These are phyloP conservation scores for Bocquillonia castaneifolia DNA, from an alignment of 441 rosid genomes.

Conservation along the genomic window DNA sequence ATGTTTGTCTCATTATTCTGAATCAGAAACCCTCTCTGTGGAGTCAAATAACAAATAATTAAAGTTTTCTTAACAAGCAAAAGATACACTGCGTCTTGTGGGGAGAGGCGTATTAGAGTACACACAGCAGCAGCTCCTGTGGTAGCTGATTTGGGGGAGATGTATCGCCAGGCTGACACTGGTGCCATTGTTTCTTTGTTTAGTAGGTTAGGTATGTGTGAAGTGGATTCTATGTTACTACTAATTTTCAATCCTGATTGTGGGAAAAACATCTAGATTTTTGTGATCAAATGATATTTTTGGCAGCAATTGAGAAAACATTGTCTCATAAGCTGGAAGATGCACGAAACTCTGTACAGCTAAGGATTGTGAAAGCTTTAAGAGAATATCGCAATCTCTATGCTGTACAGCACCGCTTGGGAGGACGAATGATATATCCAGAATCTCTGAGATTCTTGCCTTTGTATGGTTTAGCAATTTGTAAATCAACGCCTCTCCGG, in stretches of 20 bases:
- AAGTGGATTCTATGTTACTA: slow-evolving; percentile 15
- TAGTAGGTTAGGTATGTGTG: slow-evolving; percentile 67
- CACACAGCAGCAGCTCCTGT: slow-evolving; percentile 94
- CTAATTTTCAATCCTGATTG: slow-evolving; percentile 22
- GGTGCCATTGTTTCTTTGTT: slow-evolving; percentile 84
- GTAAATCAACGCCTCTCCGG: slow-evolving; percentile 71
- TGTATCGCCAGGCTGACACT: slow-evolving; percentile 93
- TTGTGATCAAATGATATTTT: slow-evolving; percentile 24
- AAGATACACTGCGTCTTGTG: slow-evolving; percentile 98
- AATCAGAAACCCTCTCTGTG: slow-evolving; percentile 11
- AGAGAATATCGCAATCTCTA: slow-evolving; percentile 84
- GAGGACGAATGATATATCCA: slow-evolving; percentile 86
- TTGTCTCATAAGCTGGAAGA: slow-evolving; percentile 87
- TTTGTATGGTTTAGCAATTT: slow-evolving; percentile 79
- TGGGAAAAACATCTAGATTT: slow-evolving; percentile 6
- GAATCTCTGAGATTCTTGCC: slow-evolving; percentile 78
- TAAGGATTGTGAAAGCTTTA: slow-evolving; percentile 84
- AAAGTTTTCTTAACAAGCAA: slow-evolving; percentile 37
- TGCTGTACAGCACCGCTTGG: slow-evolving; percentile 90
- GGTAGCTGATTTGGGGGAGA: slow-evolving; percentile 86
- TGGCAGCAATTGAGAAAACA: slow-evolving; percentile 90
- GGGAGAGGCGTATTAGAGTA: slow-evolving; percentile 98
- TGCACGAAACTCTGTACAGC: slow-evolving; percentile 69
- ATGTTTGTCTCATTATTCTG: slow-evolving; percentile 13
- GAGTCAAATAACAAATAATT: slow-evolving; percentile 1